Percentiles rank a stretch among this genome's conserved stretches.
Evolutionary conservation across 1,284 basidiomycete genomes (phyloP).

Genomic region (Leccinum huronense): DNA sequence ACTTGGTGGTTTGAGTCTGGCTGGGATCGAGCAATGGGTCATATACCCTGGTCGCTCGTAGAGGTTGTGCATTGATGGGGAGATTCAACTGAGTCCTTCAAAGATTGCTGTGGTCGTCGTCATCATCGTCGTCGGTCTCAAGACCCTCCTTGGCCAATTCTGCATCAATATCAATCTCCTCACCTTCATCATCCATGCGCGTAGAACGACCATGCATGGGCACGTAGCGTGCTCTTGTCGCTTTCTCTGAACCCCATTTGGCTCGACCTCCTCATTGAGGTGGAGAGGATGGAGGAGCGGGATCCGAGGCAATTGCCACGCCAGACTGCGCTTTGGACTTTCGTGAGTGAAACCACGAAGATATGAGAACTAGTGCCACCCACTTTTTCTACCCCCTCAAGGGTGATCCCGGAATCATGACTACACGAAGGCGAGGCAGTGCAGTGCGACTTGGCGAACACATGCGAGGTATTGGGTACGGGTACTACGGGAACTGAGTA

Average conservation of each 20-base stretch:
- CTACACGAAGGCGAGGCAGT: too few species aligned
- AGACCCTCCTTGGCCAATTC: background rate
- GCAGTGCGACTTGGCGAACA: too few species aligned
- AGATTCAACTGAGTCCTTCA: too few species aligned
- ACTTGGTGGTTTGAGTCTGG: background rate
- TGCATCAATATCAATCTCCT: background rate
- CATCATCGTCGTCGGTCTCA: background rate
- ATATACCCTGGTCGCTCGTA: background rate
- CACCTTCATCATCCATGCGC: background rate
- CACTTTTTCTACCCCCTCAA: too few species aligned
- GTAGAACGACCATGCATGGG: background rate
- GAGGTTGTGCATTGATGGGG: background rate
- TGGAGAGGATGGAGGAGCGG: background rate
- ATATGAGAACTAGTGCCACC: too few species aligned
- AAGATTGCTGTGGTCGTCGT: background rate
- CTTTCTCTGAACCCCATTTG: background rate
- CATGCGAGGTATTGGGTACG: too few species aligned
- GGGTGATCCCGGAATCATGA: too few species aligned
- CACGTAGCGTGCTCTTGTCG: background rate
- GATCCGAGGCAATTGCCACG: background rate
- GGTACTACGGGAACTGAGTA: too few species aligned
- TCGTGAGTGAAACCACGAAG: background rate
- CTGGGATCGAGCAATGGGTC: background rate
- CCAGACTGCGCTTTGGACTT: background rate
- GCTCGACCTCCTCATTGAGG: background rate